Percentiles rank a stretch among this genome's conserved stretches.
phyloP scores from a whole-genome alignment of 345 rosid species.

The Pseudoturritis turrita region DNA sequence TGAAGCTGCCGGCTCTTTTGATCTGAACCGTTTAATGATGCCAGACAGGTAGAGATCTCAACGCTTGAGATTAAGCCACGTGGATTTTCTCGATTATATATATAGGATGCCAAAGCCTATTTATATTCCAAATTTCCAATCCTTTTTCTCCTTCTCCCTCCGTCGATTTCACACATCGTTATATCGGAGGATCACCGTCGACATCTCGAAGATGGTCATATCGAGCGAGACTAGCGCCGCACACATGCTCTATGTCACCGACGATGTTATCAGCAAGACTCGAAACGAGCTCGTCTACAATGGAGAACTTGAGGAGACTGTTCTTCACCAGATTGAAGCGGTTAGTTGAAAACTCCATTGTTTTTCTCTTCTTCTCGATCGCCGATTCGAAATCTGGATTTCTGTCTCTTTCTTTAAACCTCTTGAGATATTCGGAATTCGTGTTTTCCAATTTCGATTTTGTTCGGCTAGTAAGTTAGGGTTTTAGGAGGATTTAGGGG shows the following conservation, averaged over 20 bases:
- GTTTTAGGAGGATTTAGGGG: neutral
- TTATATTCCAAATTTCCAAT: neutral
- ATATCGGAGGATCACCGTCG: neutral
- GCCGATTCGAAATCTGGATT: too few relatives aligned
- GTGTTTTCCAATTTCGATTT: too few relatives aligned
- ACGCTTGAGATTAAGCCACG: too few relatives aligned
- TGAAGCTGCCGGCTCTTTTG: too few relatives aligned
- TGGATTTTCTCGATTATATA: neutral
- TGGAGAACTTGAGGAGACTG: constrained; percentile 15
- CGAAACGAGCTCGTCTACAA: neutral
- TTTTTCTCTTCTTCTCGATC: neutral
- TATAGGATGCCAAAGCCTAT: neutral
- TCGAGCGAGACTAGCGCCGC: neutral
- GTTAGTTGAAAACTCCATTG: neutral
- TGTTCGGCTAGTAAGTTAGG: neutral
- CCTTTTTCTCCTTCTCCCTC: neutral
- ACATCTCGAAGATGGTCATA: neutral
- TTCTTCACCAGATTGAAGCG: constrained; percentile 10
- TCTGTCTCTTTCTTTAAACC: too few relatives aligned
- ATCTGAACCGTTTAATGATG: too few relatives aligned
- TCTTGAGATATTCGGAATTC: too few relatives aligned
- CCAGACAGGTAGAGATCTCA: too few relatives aligned
- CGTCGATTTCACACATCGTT: too few relatives aligned
- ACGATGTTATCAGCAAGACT: constrained; percentile 13
- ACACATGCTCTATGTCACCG: neutral